phyloP scores from a whole-genome alignment of 1,284 basidiomycete species.

The Ustilago nuda region DNA sequence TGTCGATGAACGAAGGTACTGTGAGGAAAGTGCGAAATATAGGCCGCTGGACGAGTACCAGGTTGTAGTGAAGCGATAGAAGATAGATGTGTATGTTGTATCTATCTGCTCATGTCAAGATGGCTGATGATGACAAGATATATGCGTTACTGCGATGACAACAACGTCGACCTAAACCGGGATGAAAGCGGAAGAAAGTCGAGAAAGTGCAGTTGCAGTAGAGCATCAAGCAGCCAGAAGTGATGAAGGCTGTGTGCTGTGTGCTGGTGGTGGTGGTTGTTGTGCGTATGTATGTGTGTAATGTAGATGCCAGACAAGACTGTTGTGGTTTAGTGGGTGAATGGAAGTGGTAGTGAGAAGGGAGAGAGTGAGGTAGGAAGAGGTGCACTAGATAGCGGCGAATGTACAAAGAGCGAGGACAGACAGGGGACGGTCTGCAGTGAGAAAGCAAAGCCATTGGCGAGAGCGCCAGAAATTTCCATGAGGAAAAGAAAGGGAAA shows the following conservation, averaged over 20 bases:
- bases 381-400: not conserved
- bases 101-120: constrained; percentile 2
- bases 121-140: not conserved
- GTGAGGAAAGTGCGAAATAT: constrained; percentile 11
- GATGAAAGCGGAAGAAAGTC: constrained; percentile 1
- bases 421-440: not conserved
- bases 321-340: not conserved
- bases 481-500: not conserved
- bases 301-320: not conserved
- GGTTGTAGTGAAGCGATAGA: not conserved
- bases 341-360: constrained; percentile 7
- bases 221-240: constrained; percentile 9
- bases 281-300: constrained; percentile 1
- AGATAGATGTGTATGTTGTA: not conserved
- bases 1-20: not conserved
- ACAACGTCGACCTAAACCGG: constrained; percentile 7
- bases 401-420: not conserved
- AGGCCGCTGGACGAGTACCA: constrained; percentile 11
- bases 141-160: not conserved
- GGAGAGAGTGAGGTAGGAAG: not conserved
- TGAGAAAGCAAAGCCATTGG: constrained; percentile 1
- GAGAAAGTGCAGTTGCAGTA: not conserved
- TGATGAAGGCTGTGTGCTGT: not conserved
- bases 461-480: too few species aligned
- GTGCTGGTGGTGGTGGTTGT: too few species aligned